Base-by-base conservation (phyloP, 116 monocot genomes). In the Dioscorea cayenensis region DNA sequence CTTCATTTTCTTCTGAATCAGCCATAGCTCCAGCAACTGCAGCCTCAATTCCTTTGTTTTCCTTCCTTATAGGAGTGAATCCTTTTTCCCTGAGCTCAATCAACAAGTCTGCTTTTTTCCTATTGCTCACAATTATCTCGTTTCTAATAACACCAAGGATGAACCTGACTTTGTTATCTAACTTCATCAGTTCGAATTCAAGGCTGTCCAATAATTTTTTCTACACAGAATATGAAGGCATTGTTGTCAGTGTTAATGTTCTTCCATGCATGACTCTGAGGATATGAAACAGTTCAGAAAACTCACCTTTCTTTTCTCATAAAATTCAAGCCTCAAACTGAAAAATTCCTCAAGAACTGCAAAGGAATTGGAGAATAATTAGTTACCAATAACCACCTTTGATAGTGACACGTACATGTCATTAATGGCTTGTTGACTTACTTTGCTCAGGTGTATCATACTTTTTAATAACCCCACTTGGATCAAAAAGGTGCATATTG, bases 401-500 rank as follows among this genome's bases (percentile, higher is more conserved):
- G 16, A n/a, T 55, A 55, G 14, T 16, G 5, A 55, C 1, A 43
- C 11, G 3, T 6, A 6, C 8, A 43, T 10, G 1, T 43, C 43
- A 43, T 43, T 43, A 43, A 32, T 43, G 12, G 43, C 43, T 38
- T 38, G 7, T 43, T 8, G 1, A 81, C 85, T 76, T 66, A 96
- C 96, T 90, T 74, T 92, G 80, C 65, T 96, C 96, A 21, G 96
- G 86, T 0, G 77, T 88, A 38, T 93, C 88, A 60, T 93, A 97
- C 72, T 93, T 97, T 72, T 85, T 92, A 25, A 97, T 90, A 22
- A 73, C 73, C 7, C 97, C 93, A 14, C 85, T 86, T 3, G 86
- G 23, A 61, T 93, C 93, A 76, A 97, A 93, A 52, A 92, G 72
- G 67, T 97, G 97, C 97, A 97, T 97, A 67, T 97, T 97, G 55